Conservation (phyloP, 208 protist genomes). For the Trypanosoma lewisi region DNA sequence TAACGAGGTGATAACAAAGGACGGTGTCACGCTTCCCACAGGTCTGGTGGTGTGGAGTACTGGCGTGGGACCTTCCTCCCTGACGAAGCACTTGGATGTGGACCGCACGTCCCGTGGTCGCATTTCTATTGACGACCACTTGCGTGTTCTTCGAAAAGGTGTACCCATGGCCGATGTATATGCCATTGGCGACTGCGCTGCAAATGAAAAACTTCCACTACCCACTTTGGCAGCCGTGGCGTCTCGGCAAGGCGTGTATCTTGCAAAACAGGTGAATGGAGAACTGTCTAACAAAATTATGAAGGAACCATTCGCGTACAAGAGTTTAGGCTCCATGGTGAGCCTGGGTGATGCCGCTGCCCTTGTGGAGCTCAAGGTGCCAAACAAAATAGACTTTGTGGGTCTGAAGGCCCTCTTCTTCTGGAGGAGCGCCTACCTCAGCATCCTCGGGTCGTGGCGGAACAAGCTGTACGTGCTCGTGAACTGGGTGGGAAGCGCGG, state of each 20-base stretch:
- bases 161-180: conserved; percentile 76
- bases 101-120: conserved; percentile 70
- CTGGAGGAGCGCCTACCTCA: conserved; percentile 87
- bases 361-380: conserved; percentile 26
- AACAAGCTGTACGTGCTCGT: conserved; percentile 83
- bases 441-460: conserved; percentile 75
- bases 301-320: conserved; percentile 62
- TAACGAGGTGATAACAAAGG: conserved; percentile 68
- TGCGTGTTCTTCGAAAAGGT: conserved; percentile 65
- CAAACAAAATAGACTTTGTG: conserved; percentile 51
- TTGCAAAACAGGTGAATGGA: conserved; percentile 71
- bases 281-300: conserved; percentile 30
- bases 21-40: conserved; percentile 49
- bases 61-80: conserved; percentile 72
- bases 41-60: conserved; percentile 89
- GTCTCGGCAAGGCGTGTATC: conserved; percentile 76
- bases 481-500: conserved; percentile 74
- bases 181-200: conserved; percentile 84
- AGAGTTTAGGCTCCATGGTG: conserved; percentile 81
- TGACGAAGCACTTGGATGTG: conserved; percentile 70
- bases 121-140: conserved; percentile 65
- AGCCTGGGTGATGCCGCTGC: conserved; percentile 66
- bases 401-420: conserved; percentile 76
- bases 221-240: conserved; percentile 79
- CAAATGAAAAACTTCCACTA: conserved; percentile 50